Conservation (phyloP, 306 rosid genomes). For the Leucaena leucocephala region DNA sequence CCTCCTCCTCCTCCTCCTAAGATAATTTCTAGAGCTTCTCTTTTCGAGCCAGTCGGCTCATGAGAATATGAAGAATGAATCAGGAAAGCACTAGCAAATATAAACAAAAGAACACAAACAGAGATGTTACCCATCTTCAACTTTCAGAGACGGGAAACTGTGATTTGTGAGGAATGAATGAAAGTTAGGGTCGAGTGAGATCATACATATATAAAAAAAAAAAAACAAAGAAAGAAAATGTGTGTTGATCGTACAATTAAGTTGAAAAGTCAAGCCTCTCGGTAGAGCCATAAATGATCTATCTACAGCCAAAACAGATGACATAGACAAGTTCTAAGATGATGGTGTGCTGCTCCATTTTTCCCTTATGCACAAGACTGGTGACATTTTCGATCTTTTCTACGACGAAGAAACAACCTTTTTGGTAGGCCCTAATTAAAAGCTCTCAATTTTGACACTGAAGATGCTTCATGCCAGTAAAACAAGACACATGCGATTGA, state of each 20-base stretch:
- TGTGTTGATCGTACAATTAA: not conserved
- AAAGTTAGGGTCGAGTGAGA: not conserved
- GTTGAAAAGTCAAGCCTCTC: not conserved
- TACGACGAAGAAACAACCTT: not conserved
- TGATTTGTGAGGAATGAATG: not conserved
- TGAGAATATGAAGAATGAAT: constrained; percentile 2
- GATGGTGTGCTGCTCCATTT: not conserved
- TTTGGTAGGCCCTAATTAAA: constrained; percentile 23
- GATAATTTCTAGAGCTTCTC: constrained; percentile 39
- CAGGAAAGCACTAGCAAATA: not conserved
- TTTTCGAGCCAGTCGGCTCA: not conserved
- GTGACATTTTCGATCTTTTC: not conserved
- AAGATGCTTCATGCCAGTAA: not conserved
- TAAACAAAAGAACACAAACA: constrained; percentile 14
- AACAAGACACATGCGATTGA: not conserved
- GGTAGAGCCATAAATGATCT: not conserved
- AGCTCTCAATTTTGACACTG: not conserved
- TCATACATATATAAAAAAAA: not conserved
- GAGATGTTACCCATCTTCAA: constrained; percentile 33
- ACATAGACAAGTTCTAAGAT: not conserved
- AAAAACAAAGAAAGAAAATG: not conserved
- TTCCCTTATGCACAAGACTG: not conserved
- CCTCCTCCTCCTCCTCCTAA: constrained; percentile 20
- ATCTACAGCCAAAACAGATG: not conserved
- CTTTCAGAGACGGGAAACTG: not conserved